Conservation (phyloP, 208 protist species). For the Trypanosoma lewisi region DNA sequence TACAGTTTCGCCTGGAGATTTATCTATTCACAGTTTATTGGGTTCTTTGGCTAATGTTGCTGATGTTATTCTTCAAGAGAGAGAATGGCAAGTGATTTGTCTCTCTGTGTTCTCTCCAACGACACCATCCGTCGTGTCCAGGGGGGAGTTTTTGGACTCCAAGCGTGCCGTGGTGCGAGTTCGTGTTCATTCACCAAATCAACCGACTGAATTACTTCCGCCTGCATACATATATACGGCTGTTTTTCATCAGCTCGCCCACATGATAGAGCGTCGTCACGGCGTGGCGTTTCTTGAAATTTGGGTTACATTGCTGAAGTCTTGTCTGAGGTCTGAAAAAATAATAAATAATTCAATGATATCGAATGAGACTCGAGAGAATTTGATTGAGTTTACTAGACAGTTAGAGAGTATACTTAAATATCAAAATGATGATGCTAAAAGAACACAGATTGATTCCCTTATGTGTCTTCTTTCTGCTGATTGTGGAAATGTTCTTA, state of each 20-base stretch:
- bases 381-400: constrained; percentile 15
- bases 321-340: background rate
- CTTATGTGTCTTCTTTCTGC: constrained; percentile 2
- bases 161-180: constrained; percentile 1
- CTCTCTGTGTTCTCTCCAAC: constrained; percentile 18
- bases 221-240: constrained; percentile 12
- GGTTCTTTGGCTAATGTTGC: constrained; percentile 18
- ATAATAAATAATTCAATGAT: background rate
- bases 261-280: constrained; percentile 18
- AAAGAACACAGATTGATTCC: background rate
- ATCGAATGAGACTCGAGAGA: background rate
- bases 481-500: constrained; percentile 15
- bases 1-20: background rate
- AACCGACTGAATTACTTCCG: constrained; percentile 11
- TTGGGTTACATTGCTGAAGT: constrained; percentile 18
- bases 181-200: constrained; percentile 9
- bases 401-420: constrained; percentile 2
- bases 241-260: constrained; percentile 29
- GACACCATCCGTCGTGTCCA: constrained; percentile 3
- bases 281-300: constrained; percentile 11
- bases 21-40: constrained; percentile 7
- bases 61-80: constrained; percentile 13
- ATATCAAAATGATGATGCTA: background rate
- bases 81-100: constrained; percentile 8
- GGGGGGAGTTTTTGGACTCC: background rate